Evolutionary conservation across 805 yeast genomes (phyloP), one percentile per base, ranked within the genome.

Genomic region (Kazachstania viticola): DNA sequence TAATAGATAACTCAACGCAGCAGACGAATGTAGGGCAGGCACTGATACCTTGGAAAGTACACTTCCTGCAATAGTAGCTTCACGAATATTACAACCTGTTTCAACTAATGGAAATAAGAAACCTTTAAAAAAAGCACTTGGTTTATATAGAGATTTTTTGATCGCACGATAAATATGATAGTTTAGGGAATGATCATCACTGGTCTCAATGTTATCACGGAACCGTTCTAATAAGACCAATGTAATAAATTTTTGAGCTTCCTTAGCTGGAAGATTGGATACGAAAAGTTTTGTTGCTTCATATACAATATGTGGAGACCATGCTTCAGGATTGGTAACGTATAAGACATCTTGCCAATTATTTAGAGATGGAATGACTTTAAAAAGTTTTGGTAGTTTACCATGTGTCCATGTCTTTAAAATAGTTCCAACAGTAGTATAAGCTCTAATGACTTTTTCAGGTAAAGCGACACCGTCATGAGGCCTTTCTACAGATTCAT

Each of bases 61-160:
- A 18, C 96, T 85, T 15, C 94, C 94, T 13, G 88, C 94, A 54
- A 91, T 85, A 39, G 91, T 75, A 4, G 98, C 97, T 57, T 91
- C 99, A 50, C 94, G 73, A 7, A 83, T 77, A 4, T 94, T 69
- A 58, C 97, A 87, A 32, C 81, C 81, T n/a, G 73, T 69, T 48
- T 84, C 93, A 13, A 85, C 81, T 36, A 91, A 64, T 16, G 96
- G 97, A 53, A 91, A 82, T 38, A 91, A 63, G 50, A 91, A 85
- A 1, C 98, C 99, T 58, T 85, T 88, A 70, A 88, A 91, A 51
- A 88, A 91, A 9, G 98, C 98, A 34, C 91, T 85, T 19, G 99
- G 98, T 57, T 91, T 91, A 65, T 91, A 91, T 33, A 93, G 67
- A 0, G 96, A 73, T 61, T 91, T 91, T 58, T 87, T 88, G 45